Base-by-base conservation (phyloP, 345 rosid genomes). In the Eucalyptus marginata region DNA sequence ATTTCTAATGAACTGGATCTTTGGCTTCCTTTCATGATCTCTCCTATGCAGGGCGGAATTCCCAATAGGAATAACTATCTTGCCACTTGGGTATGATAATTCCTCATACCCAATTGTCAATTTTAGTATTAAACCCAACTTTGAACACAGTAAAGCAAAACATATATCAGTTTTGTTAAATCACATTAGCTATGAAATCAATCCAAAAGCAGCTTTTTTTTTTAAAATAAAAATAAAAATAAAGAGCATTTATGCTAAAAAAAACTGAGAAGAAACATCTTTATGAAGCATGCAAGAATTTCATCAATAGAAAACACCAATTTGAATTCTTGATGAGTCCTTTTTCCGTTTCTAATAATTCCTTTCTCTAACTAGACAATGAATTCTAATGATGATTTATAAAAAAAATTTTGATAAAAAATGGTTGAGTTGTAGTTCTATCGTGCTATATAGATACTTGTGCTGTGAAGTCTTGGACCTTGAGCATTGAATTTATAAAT, bases 181-280 rank as follows among this genome's bases (percentile, higher is more conserved):
- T 66, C 36, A 31, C 10, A 15, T n/a, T n/a, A 66, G 40, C 76
- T 66, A 66, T 66, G 76, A 66, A 66, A 29, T 66, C 40, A n/a
- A n/a, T 15, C 18, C 36, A 59, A 59, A 59, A 59, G 31, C n/a
- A 27, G n/a, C 68, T 56, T 56, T 56, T 49, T 52, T 12, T 0
- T 3, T n/a, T 5, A 16, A 16, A 54, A 54, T 0, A 2, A 18
- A 52, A 18, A 52, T 0, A 18, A 18, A 18, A 52, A 52, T 1
- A 64, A 29, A 29, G 76, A 1, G 76, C 43, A 68, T 68, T 33
- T 31, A 31, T 31, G 40, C 0, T 3, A 68, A 68, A 68, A 31
- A 31, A 31, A 31, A 31, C 43, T 16, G 36, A 68, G 43, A 68
- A 68, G 40, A 33, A 66, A 18, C 79, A 68, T 68, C 79, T 16